Evolutionary conservation across 345 rosid genomes (phyloP), one percentile per base, ranked within the genome.

Genomic region (Eucalyptus microcorys): DNA sequence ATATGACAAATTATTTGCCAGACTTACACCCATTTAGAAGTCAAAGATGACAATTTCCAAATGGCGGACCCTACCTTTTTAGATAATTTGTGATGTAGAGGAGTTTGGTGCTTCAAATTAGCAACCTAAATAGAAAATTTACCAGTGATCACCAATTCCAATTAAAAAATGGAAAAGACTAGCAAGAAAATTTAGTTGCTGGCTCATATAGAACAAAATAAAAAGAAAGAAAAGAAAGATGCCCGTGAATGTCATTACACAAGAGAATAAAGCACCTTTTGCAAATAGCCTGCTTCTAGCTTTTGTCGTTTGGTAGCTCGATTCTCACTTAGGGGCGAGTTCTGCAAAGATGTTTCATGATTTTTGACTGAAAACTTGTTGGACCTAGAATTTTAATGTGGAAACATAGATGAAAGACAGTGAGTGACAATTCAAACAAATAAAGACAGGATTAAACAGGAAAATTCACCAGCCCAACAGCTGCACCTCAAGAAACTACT

Each of bases 261-360:
- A 53, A 49, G 47, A 76, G 15, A 76, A 76, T 40, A 42, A 37
- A n/a, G 88, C 88, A 96, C 99, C 99, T 96, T 96, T 83, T 89
- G 86, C 85, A 93, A 86, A 91, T 94, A 96, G 48, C 99, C 99
- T 89, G 93, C 91, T 83, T 95, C 99, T 59, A 97, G 95, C 93
- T 96, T 97, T 89, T 96, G 99, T 88, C 98, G 92, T 92, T 97
- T 97, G 87, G 95, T 93, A 84, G 96, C 93, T 22, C 86, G 90
- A 34, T 42, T 88, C 87, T 93, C 97, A 86, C 83, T 87, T 68
- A 90, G 34, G 55, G 95, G 93, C 76, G 91, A 90, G 87, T 86
- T 81, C 87, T 87, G 92, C 5, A 93, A 90, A 89, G 87, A 88
- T 83, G 91, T 93, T 48, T 93, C 87, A 64, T 93, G 93, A 32